phyloP scores from a whole-genome alignment of 129 eudicot species.

The Arctium lappa region DNA sequence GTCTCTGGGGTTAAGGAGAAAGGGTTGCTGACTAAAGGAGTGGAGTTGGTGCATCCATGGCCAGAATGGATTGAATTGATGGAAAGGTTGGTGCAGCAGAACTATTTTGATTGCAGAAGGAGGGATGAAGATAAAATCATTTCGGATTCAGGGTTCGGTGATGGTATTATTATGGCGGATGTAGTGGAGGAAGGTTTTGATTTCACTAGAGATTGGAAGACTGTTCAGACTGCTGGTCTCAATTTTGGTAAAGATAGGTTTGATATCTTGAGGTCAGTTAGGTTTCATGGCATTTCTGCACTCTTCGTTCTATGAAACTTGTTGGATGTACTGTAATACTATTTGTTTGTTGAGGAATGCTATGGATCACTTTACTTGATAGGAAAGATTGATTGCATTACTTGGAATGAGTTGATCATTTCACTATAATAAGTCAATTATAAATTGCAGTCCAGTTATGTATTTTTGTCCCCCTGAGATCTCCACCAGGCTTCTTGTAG shows the following conservation, averaged over 20 bases:
- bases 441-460: too few relatives aligned
- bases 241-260: conserved; percentile 87
- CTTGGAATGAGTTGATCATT: too few relatives aligned
- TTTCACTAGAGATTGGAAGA: conserved; percentile 83
- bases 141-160: conserved; percentile 51
- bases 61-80: conserved; percentile 91
- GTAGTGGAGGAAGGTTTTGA: conserved; percentile 47
- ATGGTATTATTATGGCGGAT: conserved; percentile 24
- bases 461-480: too few relatives aligned
- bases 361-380: not conserved
- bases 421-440: too few relatives aligned
- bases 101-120: conserved; percentile 82
- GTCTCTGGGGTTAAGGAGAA: conserved; percentile 23
- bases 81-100: conserved; percentile 91
- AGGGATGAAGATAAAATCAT: conserved; percentile 74
- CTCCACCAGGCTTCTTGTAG: too few relatives aligned
- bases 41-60: conserved; percentile 96
- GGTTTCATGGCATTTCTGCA: not conserved
- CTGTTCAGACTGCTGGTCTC: conserved; percentile 69
- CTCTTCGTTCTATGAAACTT: not conserved
- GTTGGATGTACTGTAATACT: too few relatives aligned
- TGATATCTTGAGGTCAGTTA: conserved; percentile 79
- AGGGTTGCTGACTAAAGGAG: conserved; percentile 31
- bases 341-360: not conserved
- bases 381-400: too few relatives aligned